phyloP scores from a whole-genome alignment of 2,329 filamentous ascomycete genomes.

The Fusarium sp. region DNA sequence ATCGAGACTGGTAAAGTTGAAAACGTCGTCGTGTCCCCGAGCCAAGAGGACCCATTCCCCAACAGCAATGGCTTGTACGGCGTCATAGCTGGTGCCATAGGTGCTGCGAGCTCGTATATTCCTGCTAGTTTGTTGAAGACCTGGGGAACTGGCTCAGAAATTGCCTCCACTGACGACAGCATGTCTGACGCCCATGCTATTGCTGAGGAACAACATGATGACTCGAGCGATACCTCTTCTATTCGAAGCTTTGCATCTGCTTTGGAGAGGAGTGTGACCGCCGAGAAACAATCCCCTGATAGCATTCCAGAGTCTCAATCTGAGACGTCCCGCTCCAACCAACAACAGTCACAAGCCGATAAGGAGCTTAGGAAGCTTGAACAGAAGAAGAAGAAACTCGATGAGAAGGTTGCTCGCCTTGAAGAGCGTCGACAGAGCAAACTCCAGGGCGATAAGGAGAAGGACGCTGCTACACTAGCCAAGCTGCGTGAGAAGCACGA shows the following conservation, averaged over 20 bases:
- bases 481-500: conserved; percentile 76
- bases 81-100: conserved; percentile 69
- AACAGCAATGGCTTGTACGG: conserved; percentile 67
- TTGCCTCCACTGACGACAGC: conserved; percentile 49
- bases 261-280: conserved; percentile 55
- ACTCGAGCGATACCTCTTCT: conserved; percentile 62
- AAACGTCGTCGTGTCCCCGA: conserved; percentile 30
- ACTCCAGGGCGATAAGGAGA: conserved; percentile 63
- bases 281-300: conserved; percentile 49
- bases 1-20: conserved; percentile 55
- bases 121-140: conserved; percentile 55
- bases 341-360: conserved; percentile 58
- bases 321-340: conserved; percentile 57
- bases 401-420: conserved; percentile 73
- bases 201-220: conserved; percentile 47
- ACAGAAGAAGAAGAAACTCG: conserved; percentile 72
- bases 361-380: conserved; percentile 77
- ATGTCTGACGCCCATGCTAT: conserved; percentile 42
- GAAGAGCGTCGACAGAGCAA: conserved; percentile 64
- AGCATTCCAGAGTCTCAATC: conserved; percentile 53
- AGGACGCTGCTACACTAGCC: conserved; percentile 66
- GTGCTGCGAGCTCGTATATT: conserved; percentile 64
- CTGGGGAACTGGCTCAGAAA: conserved; percentile 49
- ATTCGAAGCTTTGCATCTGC: conserved; percentile 67
- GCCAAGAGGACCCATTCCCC: conserved; percentile 53